These are phyloP conservation scores for Xylaria bambusicola DNA, from an alignment of 495 filamentous ascomycete genomes.

Conservation along the genomic window DNA sequence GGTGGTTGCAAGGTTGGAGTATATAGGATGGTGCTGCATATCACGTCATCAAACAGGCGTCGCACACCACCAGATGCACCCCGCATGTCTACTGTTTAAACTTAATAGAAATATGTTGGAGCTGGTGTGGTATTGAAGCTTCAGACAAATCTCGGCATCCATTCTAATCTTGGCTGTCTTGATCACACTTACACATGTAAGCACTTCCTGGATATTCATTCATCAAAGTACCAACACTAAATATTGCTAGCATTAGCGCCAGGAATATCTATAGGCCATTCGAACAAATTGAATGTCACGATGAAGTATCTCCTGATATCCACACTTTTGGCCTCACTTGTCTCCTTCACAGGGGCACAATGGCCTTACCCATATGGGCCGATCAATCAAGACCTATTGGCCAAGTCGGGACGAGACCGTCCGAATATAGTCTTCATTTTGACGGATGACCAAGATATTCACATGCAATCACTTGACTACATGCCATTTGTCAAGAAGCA, in stretches of 20 bases:
- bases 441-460: conserved; percentile 67
- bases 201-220: too few species aligned
- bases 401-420: neutral
- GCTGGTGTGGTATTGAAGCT: too few species aligned
- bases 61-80: neutral
- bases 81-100: too few species aligned
- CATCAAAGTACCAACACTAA: too few species aligned
- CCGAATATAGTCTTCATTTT: conserved; percentile 67
- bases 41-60: conserved; percentile 12
- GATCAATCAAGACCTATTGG: conserved; percentile 2
- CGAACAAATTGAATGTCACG: too few species aligned
- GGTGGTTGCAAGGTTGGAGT: too few species aligned
- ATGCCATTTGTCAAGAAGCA: conserved; percentile 56
- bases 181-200: too few species aligned
- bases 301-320: neutral
- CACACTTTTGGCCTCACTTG: neutral
- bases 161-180: too few species aligned
- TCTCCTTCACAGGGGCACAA: neutral
- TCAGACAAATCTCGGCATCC: too few species aligned
- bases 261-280: neutral
- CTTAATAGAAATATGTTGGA: too few species aligned
- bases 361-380: neutral
- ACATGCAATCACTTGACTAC: conserved; percentile 60
- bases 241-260: too few species aligned
- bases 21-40: neutral